A percentile compares a stretch with the other conserved stretches of the same genome.
phyloP scores from a whole-genome alignment of 495 filamentous ascomycete genomes.

The Aspergillus taichungensis region DNA sequence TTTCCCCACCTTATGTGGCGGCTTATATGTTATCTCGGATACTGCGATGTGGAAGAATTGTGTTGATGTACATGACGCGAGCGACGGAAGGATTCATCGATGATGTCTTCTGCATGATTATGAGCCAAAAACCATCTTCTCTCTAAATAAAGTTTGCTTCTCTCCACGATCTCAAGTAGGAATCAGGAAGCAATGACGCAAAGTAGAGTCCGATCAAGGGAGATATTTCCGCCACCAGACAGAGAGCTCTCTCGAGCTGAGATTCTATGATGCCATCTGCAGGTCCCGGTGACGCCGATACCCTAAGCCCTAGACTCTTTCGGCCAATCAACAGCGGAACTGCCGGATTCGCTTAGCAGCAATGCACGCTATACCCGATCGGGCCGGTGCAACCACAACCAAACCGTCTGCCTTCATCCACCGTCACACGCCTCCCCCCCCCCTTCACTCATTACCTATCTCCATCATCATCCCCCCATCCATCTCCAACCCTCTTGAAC shows the following conservation, averaged over 20 bases:
- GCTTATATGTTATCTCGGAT: no score
- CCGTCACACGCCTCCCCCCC: conserved; percentile 8
- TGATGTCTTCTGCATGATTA: no score
- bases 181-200: no score
- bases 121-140: no score
- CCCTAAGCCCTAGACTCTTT: conserved; percentile 22
- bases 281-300: conserved; percentile 17
- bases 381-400: conserved; percentile 19
- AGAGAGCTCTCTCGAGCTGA: background rate
- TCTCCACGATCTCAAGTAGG: no score
- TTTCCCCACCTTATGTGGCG: no score
- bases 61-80: no score
- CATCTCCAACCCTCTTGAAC: conserved; percentile 21
- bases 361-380: conserved; percentile 20
- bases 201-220: no score
- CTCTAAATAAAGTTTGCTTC: no score
- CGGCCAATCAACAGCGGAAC: conserved; percentile 10
- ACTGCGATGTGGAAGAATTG: no score
- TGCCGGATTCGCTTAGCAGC: conserved; percentile 23
- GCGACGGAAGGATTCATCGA: no score
- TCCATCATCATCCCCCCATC: conserved; percentile 10
- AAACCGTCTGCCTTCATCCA: conserved; percentile 7
- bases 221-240: no score
- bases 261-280: conserved; percentile 13
- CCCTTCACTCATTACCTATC: conserved; percentile 6